A percentile compares a stretch with the other conserved stretches of the same genome.
Conservation (phyloP, 345 rosid species). For the Gossypium thurberi region DNA sequence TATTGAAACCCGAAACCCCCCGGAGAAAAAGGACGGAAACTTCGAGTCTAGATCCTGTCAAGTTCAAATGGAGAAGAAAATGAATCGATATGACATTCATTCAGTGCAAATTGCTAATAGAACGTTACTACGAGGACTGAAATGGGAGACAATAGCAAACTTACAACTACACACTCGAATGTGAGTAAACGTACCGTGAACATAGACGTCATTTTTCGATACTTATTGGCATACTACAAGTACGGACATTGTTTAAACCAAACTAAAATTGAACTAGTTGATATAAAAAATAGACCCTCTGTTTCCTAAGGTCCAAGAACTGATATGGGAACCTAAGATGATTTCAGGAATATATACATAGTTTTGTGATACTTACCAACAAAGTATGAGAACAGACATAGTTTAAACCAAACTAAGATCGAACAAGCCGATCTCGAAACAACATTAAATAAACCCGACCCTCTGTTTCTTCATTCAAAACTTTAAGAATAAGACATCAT, state of each 20-base stretch:
- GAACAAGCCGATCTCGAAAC: background rate
- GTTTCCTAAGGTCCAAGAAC: background rate
- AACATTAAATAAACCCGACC: background rate
- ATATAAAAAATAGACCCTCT: background rate
- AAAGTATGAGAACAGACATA: background rate
- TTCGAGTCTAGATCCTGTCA: constrained; percentile 3
- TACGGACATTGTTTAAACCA: background rate
- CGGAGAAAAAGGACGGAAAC: background rate
- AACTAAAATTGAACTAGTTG: background rate
- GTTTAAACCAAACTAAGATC: background rate
- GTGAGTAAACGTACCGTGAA: background rate
- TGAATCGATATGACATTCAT: background rate
- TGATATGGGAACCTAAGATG: too few species aligned
- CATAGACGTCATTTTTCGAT: background rate
- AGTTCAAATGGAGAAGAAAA: background rate
- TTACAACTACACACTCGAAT: background rate
- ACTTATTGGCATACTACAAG: background rate
- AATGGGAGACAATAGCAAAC: background rate
- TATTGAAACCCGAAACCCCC: background rate
- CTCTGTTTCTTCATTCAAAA: background rate
- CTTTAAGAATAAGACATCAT: background rate
- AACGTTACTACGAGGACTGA: background rate
- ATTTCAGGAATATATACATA: too few species aligned
- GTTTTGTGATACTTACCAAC: background rate
- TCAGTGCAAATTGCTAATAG: background rate